A percentile compares a stretch with the other conserved stretches of the same genome.
These are phyloP conservation scores for Apiospora malaysiana DNA, from an alignment of 2,329 filamentous ascomycete genomes.

Conservation along the genomic window DNA sequence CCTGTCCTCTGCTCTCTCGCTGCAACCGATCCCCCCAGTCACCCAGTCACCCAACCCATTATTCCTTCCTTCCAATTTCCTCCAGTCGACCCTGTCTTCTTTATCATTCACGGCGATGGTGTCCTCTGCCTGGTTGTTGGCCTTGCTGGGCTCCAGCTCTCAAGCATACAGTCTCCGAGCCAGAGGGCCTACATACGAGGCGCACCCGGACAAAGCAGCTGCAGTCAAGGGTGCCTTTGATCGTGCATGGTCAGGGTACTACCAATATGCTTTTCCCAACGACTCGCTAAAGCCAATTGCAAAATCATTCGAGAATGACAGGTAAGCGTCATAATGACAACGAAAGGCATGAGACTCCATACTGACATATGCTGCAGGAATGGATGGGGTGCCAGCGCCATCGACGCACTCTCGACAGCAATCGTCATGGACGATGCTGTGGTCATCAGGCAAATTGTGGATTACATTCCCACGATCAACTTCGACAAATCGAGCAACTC, in stretches of 20 bases:
- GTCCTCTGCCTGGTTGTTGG: slow-evolving; percentile 20
- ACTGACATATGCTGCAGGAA: slow-evolving; percentile 59
- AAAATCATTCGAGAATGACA: slow-evolving; percentile 70
- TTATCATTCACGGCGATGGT: slow-evolving; percentile 17
- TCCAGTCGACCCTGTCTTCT: neutral
- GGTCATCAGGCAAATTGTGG: slow-evolving; percentile 73
- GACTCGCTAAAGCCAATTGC: slow-evolving; percentile 76
- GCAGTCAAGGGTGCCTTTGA: slow-evolving; percentile 73
- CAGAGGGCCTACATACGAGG: slow-evolving; percentile 33
- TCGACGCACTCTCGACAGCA: slow-evolving; percentile 82
- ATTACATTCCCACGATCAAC: slow-evolving; percentile 73
- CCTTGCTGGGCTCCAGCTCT: slow-evolving; percentile 17
- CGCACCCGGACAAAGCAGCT: slow-evolving; percentile 53
- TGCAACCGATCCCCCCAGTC: neutral
- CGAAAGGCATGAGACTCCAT: neutral
- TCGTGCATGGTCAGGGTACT: slow-evolving; percentile 75
- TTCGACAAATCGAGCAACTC: slow-evolving; percentile 65
- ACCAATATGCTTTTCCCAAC: slow-evolving; percentile 75
- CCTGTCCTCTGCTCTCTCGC: neutral
- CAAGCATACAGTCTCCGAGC: slow-evolving; percentile 26
- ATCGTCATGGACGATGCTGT: slow-evolving; percentile 74
- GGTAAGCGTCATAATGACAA: slow-evolving; percentile 53
- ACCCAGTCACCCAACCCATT: neutral
- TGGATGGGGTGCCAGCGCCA: slow-evolving; percentile 82
- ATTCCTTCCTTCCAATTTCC: neutral